A percentile compares a stretch with the other conserved stretches of the same genome.
Evolutionary conservation across 1,284 basidiomycete genomes (phyloP).

Genomic region (Dichomitus squalens): DNA sequence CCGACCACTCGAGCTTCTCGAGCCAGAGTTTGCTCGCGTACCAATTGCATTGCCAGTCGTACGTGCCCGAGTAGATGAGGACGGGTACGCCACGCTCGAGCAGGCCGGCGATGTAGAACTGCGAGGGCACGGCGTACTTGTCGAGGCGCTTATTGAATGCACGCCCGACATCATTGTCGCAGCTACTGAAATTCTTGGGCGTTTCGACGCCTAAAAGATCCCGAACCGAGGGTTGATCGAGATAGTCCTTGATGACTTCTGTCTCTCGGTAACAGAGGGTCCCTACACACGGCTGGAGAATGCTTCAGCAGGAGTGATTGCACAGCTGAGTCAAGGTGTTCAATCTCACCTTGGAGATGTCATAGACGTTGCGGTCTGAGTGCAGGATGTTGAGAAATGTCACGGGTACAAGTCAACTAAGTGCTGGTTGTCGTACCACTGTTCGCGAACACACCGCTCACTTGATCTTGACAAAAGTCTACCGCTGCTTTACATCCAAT

Average conservation of each 20-base stretch:
- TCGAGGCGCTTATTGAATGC: constrained; percentile 57
- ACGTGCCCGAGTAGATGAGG: constrained; percentile 79
- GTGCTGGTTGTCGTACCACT: constrained; percentile 40
- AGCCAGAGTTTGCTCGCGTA: constrained; percentile 77
- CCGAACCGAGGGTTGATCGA: constrained; percentile 59
- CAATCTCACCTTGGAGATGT: constrained; percentile 61
- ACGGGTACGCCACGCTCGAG: constrained; percentile 74
- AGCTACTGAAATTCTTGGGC: constrained; percentile 56
- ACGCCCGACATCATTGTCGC: constrained; percentile 52
- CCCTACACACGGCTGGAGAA: constrained; percentile 48
- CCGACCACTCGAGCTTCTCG: constrained; percentile 73
- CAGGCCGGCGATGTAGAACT: constrained; percentile 69
- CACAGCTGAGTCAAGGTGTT: background rate
- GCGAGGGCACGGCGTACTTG: constrained; percentile 59
- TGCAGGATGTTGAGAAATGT: background rate
- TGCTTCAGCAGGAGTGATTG: background rate
- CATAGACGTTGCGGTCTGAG: constrained; percentile 66
- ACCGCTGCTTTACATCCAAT: constrained; percentile 64
- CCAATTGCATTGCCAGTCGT: constrained; percentile 83
- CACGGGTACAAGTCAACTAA: constrained; percentile 16
- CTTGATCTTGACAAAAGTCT: constrained; percentile 60
- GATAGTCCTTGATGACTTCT: constrained; percentile 50
- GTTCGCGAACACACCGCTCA: constrained; percentile 54
- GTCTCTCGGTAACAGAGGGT: constrained; percentile 61
- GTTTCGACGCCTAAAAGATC: constrained; percentile 61